phyloP scores from a whole-genome alignment of 805 yeast genomes.

The Diddensiella santjacobensis region DNA sequence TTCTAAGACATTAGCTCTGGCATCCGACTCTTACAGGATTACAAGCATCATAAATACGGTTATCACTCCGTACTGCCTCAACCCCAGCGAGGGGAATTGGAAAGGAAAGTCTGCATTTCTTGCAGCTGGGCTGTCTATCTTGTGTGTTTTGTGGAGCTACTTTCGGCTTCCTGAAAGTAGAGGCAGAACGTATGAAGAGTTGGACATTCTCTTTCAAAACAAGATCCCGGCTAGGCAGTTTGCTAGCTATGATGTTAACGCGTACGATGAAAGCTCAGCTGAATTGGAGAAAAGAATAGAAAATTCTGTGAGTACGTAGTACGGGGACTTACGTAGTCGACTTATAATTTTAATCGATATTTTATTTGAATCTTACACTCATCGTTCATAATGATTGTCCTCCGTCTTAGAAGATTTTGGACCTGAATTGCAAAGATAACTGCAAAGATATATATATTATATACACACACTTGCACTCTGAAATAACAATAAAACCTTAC shows the following conservation, averaged over 20 bases:
- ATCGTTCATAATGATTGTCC: no score
- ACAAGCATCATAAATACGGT: slow-evolving; percentile 18
- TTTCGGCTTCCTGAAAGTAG: slow-evolving; percentile 57
- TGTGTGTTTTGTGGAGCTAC: slow-evolving; percentile 38
- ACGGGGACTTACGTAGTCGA: no score
- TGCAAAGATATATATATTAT: no score
- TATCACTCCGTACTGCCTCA: slow-evolving; percentile 44
- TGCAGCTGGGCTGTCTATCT: slow-evolving; percentile 40
- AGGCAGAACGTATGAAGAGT: slow-evolving; percentile 54
- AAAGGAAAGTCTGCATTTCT: slow-evolving; percentile 45
- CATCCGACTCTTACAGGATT: slow-evolving; percentile 30
- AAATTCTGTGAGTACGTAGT: no score
- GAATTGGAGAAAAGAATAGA: neutral
- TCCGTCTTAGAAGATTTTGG: no score
- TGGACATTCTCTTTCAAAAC: slow-evolving; percentile 48
- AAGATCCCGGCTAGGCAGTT: slow-evolving; percentile 28
- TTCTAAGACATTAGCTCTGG: slow-evolving; percentile 34
- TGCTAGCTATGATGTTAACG: slow-evolving; percentile 12
- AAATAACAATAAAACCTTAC: no score
- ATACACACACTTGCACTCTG: no score
- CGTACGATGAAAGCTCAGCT: neutral
- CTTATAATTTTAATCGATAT: no score
- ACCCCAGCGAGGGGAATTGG: slow-evolving; percentile 44
- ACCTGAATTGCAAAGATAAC: no score
- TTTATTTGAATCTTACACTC: no score